Base-by-base conservation (phyloP, 2,329 filamentous ascomycete species). In the Pestalotiopsis sp. region DNA sequence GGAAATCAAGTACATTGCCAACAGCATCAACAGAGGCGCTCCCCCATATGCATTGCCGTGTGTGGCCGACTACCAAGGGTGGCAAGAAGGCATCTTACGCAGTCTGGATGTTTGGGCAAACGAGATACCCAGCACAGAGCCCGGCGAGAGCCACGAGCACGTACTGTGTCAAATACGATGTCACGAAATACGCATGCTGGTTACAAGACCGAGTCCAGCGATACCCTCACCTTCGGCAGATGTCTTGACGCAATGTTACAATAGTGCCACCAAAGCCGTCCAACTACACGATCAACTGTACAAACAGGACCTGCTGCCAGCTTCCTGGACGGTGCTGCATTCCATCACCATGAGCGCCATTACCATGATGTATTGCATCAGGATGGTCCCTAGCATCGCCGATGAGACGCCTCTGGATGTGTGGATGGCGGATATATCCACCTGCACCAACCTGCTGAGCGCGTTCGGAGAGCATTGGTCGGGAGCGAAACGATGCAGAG, bases 1-100 rank as follows among this genome's bases (percentile, higher is more conserved):
- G 0, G 86, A 88, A 72, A 87, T 88, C n/a, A 88, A 88, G 75
- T 87, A 87, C 62, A 79, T 88, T 2, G 82, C 85, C 45, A 86
- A 88, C 67, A 87, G 85, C 66, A 81, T 88, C 66, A 80, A 81
- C n/a, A 79, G 82, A 27, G 79, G 82, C 4, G 78, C 80, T 0
- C 85, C 85, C 0, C 75, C 75, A 6, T 87, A 87, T 66, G 83
- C 85, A 0, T 86, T 83, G 52, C 85, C 85, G 0, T 77, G 80
- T 1, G 77, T 86, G 1, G 76, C 79, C 7, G 80, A 86, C 59
- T 81, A 86, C 3, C 72, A 79, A 17, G 72, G 76, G 1, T 88
- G 86, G 86, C 84, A 87, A 66, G 74, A 70, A 1, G 79, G 78
- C 7, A 82, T 86, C 71, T 72, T 83, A 0, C 69, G 71, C 2